Evolutionary conservation across 192 early-diverging fungal species (phyloP).

Genomic region (Mortierella hygrophila): DNA sequence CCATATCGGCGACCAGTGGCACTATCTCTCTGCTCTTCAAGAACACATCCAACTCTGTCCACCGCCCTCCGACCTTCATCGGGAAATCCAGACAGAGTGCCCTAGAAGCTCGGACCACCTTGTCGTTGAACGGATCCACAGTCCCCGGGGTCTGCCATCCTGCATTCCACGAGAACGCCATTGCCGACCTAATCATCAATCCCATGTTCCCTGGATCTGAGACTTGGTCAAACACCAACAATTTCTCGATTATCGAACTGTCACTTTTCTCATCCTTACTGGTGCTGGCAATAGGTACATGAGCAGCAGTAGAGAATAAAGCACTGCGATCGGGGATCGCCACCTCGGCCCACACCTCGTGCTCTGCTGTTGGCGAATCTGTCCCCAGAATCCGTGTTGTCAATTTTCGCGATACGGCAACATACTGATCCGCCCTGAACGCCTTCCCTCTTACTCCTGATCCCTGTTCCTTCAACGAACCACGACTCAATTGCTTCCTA

Average conservation of each 20-base stretch:
- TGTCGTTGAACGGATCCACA: slow-evolving; percentile 62
- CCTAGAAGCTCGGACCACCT: slow-evolving; percentile 61
- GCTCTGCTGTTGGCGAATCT: slow-evolving; percentile 44
- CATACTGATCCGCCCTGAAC: slow-evolving; percentile 58
- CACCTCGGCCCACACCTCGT: slow-evolving; percentile 65
- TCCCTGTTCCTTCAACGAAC: neutral
- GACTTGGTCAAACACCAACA: slow-evolving; percentile 62
- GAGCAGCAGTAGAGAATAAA: slow-evolving; percentile 11
- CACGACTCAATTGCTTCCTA: neutral
- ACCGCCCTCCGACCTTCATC: slow-evolving; percentile 10
- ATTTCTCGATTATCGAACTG: slow-evolving; percentile 5
- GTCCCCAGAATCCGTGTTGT: slow-evolving; percentile 62
- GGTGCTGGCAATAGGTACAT: neutral
- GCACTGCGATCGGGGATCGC: slow-evolving; percentile 45
- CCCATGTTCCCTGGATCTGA: slow-evolving; percentile 63
- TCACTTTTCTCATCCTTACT: neutral
- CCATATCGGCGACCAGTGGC: slow-evolving; percentile 62
- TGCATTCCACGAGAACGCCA: slow-evolving; percentile 60
- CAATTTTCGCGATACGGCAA: slow-evolving; percentile 47
- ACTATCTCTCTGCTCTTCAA: slow-evolving; percentile 36
- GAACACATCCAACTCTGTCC: slow-evolving; percentile 23
- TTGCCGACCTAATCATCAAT: slow-evolving; percentile 60
- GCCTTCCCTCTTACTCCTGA: neutral
- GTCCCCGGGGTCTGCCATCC: slow-evolving; percentile 54
- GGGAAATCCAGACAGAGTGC: slow-evolving; percentile 58